Evolutionary conservation across 2,329 filamentous ascomycete species (phyloP), one percentile per base, ranked within the genome.

Genomic region (Aspergillus ibericus): DNA sequence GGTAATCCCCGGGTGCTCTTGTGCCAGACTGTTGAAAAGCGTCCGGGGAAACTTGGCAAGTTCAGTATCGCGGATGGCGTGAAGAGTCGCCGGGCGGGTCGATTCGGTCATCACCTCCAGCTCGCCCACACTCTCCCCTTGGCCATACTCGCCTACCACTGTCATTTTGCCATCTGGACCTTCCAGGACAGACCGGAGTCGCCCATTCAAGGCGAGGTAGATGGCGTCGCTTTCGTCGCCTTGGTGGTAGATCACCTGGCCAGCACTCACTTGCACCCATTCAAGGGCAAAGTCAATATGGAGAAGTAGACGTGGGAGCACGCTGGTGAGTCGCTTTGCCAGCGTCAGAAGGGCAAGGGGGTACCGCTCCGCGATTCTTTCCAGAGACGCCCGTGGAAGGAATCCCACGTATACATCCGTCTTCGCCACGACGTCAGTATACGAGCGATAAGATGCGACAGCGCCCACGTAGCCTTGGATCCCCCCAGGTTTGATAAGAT

Each of bases 391-490:
- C 29, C 92, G 85, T 0, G 95, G 95, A 12, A 99, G 79, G 65
- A 99, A 99, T 1, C 95, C 95, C 13, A 99, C 95, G 69, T 97
- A 98, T 2, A 98, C 95, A 75, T 99, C 95, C 0, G 96, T 99
- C 77, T 98, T 98, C 3, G 95, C 96, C 36, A 93, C 90, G 1
- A 99, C 93, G 70, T 98, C 93, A 18, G 96, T 95, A 71, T 98
- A 97, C 0, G 95, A 99, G 25, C 95, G 83, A 72, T 97, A 96
- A 0, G 93, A 96, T 2, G 95, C 96, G 16, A 99, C 88, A 0
- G 92, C 95, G 5, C 95, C 93, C 32, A 98, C 87, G 68, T 99
- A 99, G 0, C 95, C 96, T 53, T 95, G 93, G 35, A 99, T 83
- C 0, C 93, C 93, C 51, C 95, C 95, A 3, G 95, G 95, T 71